Evolutionary conservation across 83 land plant genomes (phyloP), one percentile per base, ranked within the genome.

Genomic region (Isoetes engelmannii): DNA sequence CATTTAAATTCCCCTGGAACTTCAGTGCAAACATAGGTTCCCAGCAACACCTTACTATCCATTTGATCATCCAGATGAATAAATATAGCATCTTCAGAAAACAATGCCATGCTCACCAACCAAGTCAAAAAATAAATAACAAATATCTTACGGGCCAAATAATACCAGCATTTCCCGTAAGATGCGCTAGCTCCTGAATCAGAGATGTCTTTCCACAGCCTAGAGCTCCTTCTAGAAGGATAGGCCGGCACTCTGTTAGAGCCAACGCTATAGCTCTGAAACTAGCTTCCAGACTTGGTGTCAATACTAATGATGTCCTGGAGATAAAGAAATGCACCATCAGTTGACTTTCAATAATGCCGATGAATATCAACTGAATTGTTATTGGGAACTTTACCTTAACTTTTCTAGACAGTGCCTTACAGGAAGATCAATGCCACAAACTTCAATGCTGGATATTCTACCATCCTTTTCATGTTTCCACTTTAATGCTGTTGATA

Each of bases 61-160:
- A 91, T 84, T 79, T 91, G 94, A n/a, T 91, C 94, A 79, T 95
- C 97, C 84, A 86, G 75, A 76, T 91, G 94, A 56, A 95, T 81
- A 15, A 78, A 85, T 5, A 91, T 48, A 69, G 89, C 68, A 83
- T 83, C 92, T 88, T 65, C 10, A 37, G 42, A 37, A 6, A 13
- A n/a, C 41, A 64, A 64, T 41, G 41, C 45, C 17, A 64, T 44
- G 10, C 37, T 0, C 37, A 28, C 37, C 37, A 0, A 28, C 37
- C 6, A 10, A 37, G n/a, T 19, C 17, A 68, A 65, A 42, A 43
- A 37, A 63, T 46, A 68, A 57, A 61, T 8, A 15, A 19, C 47
- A 63, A 8, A 21, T 51, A 51, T 17, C 0, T 51, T 12, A 12
- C 1, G 37, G 18, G 28, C 9, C 18, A 59, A 57, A 13, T 9